Evolutionary conservation across 2,329 filamentous ascomycete species (phyloP).

Genomic region (Parastagonospora nodorum): DNA sequence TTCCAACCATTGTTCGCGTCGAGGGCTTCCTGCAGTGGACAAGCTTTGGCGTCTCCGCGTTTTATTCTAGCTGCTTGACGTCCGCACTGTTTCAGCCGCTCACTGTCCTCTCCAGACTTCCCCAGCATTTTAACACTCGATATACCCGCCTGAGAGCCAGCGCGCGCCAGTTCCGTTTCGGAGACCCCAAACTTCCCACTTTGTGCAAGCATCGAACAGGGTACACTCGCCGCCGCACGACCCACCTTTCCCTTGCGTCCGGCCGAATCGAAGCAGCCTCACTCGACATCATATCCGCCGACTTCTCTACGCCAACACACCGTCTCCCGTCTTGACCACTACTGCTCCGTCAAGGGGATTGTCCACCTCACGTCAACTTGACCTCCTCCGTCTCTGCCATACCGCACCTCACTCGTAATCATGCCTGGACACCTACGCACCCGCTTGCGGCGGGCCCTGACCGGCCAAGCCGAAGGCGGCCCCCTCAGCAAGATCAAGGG

Average conservation of each 20-base stretch:
- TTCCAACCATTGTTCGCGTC: slow-evolving; percentile 12
- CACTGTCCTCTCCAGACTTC: slow-evolving; percentile 11
- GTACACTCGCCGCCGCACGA: slow-evolving; percentile 5
- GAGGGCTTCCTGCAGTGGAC: slow-evolving; percentile 10
- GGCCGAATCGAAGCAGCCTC: slow-evolving; percentile 22
- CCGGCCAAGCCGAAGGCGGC: slow-evolving; percentile 35
- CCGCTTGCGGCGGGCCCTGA: slow-evolving; percentile 52
- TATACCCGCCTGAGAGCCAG: slow-evolving; percentile 7
- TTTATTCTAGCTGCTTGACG: slow-evolving; percentile 28
- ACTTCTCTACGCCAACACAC: slow-evolving; percentile 14
- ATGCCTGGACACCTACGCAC: slow-evolving; percentile 53
- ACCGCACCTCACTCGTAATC: slow-evolving; percentile 12
- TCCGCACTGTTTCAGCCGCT: slow-evolving; percentile 19
- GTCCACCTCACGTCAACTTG: slow-evolving; percentile 1
- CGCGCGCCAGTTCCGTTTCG: slow-evolving; percentile 16
- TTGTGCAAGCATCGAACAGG: slow-evolving; percentile 8
- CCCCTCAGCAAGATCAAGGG: slow-evolving; percentile 31
- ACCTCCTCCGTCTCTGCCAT: slow-evolving; percentile 4
- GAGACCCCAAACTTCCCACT: slow-evolving; percentile 10
- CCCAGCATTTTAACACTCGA: neutral
- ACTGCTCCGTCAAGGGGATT: slow-evolving; percentile 2
- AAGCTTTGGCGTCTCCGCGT: slow-evolving; percentile 29
- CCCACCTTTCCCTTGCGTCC: slow-evolving; percentile 19
- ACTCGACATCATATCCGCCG: slow-evolving; percentile 24
- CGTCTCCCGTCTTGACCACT: slow-evolving; percentile 8